A percentile compares a stretch with the other conserved stretches of the same genome.
phyloP scores from a whole-genome alignment of 768 basidiomycete genomes.

The Phylloporus sp. region DNA sequence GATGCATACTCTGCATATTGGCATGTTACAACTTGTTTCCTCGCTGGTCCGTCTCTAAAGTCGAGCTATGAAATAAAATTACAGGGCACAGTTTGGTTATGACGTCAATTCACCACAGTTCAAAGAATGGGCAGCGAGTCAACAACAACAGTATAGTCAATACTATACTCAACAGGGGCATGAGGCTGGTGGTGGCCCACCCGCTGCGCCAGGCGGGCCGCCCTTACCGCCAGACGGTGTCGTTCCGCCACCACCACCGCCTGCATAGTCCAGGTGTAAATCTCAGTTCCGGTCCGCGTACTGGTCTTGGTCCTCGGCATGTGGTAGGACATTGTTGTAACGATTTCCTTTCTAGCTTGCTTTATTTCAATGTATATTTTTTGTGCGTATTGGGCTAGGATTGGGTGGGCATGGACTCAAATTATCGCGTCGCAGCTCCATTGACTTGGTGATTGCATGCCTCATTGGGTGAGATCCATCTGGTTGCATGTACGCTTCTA shows the following conservation, averaged over 20 bases:
- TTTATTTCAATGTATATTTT: constrained; percentile 33
- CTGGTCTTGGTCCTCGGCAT: neutral
- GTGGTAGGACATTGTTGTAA: constrained; percentile 15
- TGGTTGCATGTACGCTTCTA: no score
- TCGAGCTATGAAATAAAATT: neutral
- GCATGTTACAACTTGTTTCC: constrained; percentile 35
- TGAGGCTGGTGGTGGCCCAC: constrained; percentile 16
- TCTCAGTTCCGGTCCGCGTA: neutral
- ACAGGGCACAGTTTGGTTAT: constrained; percentile 81
- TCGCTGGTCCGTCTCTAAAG: neutral
- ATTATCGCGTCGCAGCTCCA: no score
- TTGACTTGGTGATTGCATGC: no score
- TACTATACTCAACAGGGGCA: constrained; percentile 68
- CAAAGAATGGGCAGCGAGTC: constrained; percentile 70
- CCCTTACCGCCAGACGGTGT: constrained; percentile 20
- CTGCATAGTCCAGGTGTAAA: constrained; percentile 15
- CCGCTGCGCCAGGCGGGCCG: constrained; percentile 21
- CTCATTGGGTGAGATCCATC: no score
- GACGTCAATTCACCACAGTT: constrained; percentile 81
- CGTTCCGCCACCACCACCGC: constrained; percentile 24
- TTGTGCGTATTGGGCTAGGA: constrained; percentile 1
- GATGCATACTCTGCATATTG: constrained; percentile 62
- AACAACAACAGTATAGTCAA: constrained; percentile 68
- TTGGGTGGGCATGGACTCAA: no score
- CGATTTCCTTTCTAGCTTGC: constrained; percentile 24